phyloP scores from a whole-genome alignment of 2,329 filamentous ascomycete species.

The Paraconiothyrium sp. region DNA sequence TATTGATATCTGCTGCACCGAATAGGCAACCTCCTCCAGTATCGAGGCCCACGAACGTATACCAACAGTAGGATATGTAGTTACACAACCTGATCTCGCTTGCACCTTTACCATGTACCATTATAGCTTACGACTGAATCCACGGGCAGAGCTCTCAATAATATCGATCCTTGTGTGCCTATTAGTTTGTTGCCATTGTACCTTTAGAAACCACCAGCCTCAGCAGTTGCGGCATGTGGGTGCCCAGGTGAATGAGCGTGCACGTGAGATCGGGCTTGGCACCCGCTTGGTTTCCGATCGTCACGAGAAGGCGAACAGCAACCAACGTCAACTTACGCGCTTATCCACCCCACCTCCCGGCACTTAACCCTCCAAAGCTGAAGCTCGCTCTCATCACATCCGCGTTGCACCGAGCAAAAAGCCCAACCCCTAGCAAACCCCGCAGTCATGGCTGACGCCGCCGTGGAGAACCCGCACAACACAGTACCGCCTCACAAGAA shows the following conservation, averaged over 20 bases:
- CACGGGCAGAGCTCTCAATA: too few species aligned
- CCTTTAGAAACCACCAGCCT: neutral
- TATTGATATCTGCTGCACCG: neutral
- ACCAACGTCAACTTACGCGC: slow-evolving; percentile 25
- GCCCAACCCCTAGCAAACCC: slow-evolving; percentile 9
- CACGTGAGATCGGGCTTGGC: slow-evolving; percentile 38
- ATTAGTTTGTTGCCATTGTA: too few species aligned
- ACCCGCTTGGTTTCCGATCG: slow-evolving; percentile 27
- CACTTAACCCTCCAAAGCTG: slow-evolving; percentile 6
- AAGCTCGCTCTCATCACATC: neutral
- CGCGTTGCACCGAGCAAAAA: slow-evolving; percentile 7
- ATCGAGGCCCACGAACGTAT: too few species aligned
- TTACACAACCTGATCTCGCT: too few species aligned
- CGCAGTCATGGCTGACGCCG: slow-evolving; percentile 79
- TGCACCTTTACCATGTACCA: too few species aligned
- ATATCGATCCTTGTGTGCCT: too few species aligned
- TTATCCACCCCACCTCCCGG: slow-evolving; percentile 13
- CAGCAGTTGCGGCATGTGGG: neutral
- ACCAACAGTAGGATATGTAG: too few species aligned
- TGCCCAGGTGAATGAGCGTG: slow-evolving; percentile 5
- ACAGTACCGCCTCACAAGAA: slow-evolving; percentile 82
- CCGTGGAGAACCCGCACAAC: slow-evolving; percentile 82
- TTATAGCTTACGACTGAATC: too few species aligned
- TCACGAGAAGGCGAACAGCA: slow-evolving; percentile 32
- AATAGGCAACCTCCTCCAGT: neutral